phyloP scores from a whole-genome alignment of 1,139 yeast genomes.

The Debaryomyces psychrophilus region DNA sequence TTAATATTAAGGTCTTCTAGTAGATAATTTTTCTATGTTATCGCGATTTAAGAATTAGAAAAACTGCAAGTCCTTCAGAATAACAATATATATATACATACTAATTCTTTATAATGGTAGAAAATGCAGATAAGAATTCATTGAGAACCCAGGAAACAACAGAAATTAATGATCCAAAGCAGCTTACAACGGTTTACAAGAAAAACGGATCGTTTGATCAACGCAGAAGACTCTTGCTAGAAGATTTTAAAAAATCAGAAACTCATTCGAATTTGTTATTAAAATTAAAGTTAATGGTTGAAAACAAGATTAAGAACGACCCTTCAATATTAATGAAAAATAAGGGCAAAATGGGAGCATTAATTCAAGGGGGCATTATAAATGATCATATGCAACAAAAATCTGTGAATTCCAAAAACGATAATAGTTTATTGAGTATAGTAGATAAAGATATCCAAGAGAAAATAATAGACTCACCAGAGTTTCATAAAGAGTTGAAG shows the following conservation, averaged over 20 bases:
- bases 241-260: conserved; percentile 47
- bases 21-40: neutral
- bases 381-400: conserved; percentile 22
- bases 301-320: conserved; percentile 50
- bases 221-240: conserved; percentile 46
- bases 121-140: neutral
- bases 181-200: conserved; percentile 48
- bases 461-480: conserved; percentile 48
- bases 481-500: conserved; percentile 38
- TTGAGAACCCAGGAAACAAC: neutral
- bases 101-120: neutral
- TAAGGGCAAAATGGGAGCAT: conserved; percentile 55
- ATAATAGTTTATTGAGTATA: conserved; percentile 33
- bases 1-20: neutral
- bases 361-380: conserved; percentile 54
- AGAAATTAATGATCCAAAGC: conserved; percentile 37
- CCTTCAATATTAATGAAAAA: conserved; percentile 53
- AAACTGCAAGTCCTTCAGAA: neutral
- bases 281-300: conserved; percentile 49
- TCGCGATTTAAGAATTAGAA: neutral
- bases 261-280: conserved; percentile 46
- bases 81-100: neutral
- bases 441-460: conserved; percentile 53
- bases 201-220: conserved; percentile 55
- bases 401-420: conserved; percentile 14